phyloP scores from a whole-genome alignment of 2,329 filamentous ascomycete species.

The Reticulascus tulasneorum region DNA sequence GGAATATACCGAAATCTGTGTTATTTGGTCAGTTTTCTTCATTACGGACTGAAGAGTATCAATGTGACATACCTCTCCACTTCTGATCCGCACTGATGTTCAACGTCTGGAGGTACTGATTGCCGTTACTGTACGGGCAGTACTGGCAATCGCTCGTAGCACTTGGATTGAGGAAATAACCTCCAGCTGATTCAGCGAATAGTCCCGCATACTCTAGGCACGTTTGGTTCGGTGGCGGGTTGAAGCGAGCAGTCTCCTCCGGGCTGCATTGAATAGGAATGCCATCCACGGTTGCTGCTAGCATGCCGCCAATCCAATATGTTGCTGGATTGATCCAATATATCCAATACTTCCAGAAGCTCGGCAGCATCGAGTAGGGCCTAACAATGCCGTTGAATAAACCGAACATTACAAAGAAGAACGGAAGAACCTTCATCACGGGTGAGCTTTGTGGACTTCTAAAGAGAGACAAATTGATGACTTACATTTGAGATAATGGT shows the following conservation, averaged over 20 bases:
- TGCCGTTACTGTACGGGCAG: slow-evolving; percentile 55
- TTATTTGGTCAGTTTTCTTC: no score
- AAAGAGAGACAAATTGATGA: slow-evolving; percentile 6
- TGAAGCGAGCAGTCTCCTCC: slow-evolving; percentile 39
- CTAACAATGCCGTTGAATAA: slow-evolving; percentile 69
- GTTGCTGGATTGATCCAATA: slow-evolving; percentile 15
- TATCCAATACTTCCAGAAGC: slow-evolving; percentile 36
- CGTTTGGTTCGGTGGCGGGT: slow-evolving; percentile 59
- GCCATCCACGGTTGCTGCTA: slow-evolving; percentile 11
- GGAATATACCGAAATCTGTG: slow-evolving; percentile 63
- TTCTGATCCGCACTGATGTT: slow-evolving; percentile 53
- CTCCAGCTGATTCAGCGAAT: slow-evolving; percentile 49
- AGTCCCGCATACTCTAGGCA: slow-evolving; percentile 60
- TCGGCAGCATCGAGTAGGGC: slow-evolving; percentile 29
- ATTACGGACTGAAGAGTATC: slow-evolving; percentile 34
- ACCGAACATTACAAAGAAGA: slow-evolving; percentile 76
- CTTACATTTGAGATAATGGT: slow-evolving; percentile 68
- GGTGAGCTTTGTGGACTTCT: fast-evolving
- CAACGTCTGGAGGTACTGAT: slow-evolving; percentile 60
- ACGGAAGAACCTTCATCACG: slow-evolving; percentile 54
- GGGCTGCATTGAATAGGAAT: slow-evolving; percentile 36
- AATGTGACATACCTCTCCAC: no score
- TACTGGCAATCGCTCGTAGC: slow-evolving; percentile 62
- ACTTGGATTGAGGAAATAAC: slow-evolving; percentile 61
- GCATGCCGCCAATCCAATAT: slow-evolving; percentile 9